A percentile compares a stretch with the other conserved stretches of the same genome.
phyloP scores from a whole-genome alignment of 352 stramenopile genomes.

The Phytophthora syringae region DNA sequence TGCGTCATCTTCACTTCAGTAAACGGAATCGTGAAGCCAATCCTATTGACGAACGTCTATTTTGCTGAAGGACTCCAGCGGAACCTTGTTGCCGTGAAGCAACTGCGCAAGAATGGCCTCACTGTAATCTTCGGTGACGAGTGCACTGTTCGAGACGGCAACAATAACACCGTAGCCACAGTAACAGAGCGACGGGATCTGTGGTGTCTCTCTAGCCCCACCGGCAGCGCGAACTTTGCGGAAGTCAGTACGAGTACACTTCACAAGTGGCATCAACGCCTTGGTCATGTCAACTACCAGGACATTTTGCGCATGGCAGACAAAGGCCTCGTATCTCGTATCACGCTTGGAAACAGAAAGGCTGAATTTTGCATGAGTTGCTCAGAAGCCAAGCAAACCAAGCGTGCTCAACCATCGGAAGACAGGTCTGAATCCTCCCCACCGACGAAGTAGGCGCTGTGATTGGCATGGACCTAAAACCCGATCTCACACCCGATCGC shows the following conservation, averaged over 20 bases:
- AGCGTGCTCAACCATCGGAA: not conserved
- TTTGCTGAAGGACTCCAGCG: too few species aligned
- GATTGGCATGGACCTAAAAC: conserved; percentile 13
- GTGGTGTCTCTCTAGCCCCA: too few species aligned
- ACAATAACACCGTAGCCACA: too few species aligned
- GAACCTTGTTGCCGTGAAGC: too few species aligned
- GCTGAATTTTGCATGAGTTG: conserved; percentile 3
- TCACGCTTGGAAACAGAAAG: not conserved
- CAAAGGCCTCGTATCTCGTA: not conserved
- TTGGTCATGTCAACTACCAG: not conserved
- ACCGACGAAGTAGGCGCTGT: conserved; percentile 15
- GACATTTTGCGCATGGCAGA: not conserved
- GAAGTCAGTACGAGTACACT: not conserved
- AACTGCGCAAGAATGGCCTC: too few species aligned
- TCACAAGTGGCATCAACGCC: not conserved
- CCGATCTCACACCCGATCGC: too few species aligned
- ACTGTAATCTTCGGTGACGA: too few species aligned
- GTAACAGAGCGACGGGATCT: too few species aligned
- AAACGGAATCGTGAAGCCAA: too few species aligned
- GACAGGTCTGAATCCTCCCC: conserved; percentile 6
- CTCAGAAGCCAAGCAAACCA: conserved; percentile 3
- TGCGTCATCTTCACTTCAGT: too few species aligned
- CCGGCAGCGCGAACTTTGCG: not conserved
- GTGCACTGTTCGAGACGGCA: too few species aligned
- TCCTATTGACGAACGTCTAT: too few species aligned